phyloP scores from a whole-genome alignment of 2,329 filamentous ascomycete genomes.

The Ophiognomonia clavigignenti-juglandacearum region DNA sequence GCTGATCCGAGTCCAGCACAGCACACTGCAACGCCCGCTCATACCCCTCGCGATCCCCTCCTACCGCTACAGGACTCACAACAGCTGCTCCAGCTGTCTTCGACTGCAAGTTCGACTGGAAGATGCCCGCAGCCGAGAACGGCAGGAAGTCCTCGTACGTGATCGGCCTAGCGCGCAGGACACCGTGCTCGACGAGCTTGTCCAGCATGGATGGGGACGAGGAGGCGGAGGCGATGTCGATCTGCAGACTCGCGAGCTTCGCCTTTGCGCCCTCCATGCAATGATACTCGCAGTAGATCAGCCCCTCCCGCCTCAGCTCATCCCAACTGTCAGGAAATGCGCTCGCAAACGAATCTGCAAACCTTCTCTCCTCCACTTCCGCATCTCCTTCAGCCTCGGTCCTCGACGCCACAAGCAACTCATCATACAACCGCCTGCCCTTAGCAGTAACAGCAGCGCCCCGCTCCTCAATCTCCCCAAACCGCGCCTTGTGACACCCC shows the following conservation, averaged over 20 bases:
- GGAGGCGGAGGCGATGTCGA: background rate
- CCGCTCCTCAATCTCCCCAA: constrained; percentile 49
- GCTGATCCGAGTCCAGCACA: background rate
- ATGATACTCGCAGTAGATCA: constrained; percentile 21
- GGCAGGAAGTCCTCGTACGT: constrained; percentile 52
- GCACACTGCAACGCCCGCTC: background rate
- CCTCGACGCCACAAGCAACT: background rate
- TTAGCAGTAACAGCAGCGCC: constrained; percentile 43
- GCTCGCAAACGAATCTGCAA: constrained; percentile 19
- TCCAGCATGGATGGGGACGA: constrained; percentile 20
- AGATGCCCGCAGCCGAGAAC: constrained; percentile 45
- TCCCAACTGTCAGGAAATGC: constrained; percentile 28
- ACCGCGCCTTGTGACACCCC: constrained; percentile 39
- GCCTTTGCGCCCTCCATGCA: background rate
- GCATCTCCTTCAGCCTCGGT: background rate
- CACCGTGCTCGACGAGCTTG: constrained; percentile 21
- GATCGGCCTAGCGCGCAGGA: constrained; percentile 32
- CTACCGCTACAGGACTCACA: constrained; percentile 14
- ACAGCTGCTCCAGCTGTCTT: background rate
- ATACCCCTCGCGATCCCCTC: background rate
- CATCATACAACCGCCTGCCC: constrained; percentile 42
- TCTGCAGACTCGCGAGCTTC: background rate
- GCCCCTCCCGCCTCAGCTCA: constrained; percentile 21
- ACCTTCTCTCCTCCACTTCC: background rate
- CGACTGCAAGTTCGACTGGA: constrained; percentile 14